Conservation (phyloP, 2,329 filamentous ascomycete species). For the Juglanconis sp. region DNA sequence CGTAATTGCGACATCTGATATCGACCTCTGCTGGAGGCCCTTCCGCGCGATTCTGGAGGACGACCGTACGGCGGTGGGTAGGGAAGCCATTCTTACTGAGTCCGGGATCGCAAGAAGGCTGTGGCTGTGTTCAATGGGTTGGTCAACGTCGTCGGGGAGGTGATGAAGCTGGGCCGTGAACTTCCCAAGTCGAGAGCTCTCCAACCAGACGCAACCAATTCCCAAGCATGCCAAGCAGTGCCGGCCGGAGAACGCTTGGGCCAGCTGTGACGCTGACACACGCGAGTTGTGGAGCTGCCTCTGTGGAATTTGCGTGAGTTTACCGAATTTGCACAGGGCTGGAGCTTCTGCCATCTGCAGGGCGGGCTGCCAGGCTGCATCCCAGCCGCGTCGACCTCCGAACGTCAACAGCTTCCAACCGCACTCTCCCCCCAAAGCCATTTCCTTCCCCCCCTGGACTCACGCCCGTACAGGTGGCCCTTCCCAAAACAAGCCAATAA, state of each 20-base stretch:
- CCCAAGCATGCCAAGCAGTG: slow-evolving; percentile 15
- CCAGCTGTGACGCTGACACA: slow-evolving; percentile 14
- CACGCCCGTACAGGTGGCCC: not conserved
- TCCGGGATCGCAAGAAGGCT: slow-evolving; percentile 30
- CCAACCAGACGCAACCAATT: slow-evolving; percentile 19
- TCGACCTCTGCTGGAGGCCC: slow-evolving; percentile 47
- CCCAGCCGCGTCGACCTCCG: slow-evolving; percentile 37
- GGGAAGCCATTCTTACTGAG: slow-evolving; percentile 50
- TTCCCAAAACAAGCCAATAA: not conserved
- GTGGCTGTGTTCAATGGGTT: slow-evolving; percentile 28
- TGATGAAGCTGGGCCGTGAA: slow-evolving; percentile 23
- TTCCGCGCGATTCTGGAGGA: slow-evolving; percentile 45
- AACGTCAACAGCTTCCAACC: slow-evolving; percentile 17
- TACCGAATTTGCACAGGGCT: not conserved
- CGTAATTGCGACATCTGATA: slow-evolving; percentile 88
- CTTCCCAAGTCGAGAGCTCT: slow-evolving; percentile 14
- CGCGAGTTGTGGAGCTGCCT: not conserved
- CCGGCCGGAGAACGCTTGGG: slow-evolving; percentile 11
- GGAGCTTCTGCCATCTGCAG: slow-evolving; percentile 10
- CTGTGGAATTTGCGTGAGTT: not conserved
- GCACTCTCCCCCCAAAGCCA: slow-evolving; percentile 11
- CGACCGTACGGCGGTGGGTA: slow-evolving; percentile 55
- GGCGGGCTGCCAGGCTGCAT: slow-evolving; percentile 35
- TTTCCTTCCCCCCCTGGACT: not conserved
- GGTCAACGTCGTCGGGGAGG: slow-evolving; percentile 16